These are phyloP conservation scores for Boletus rubescentipes DNA, from an alignment of 768 basidiomycete genomes.

Conservation along the genomic window DNA sequence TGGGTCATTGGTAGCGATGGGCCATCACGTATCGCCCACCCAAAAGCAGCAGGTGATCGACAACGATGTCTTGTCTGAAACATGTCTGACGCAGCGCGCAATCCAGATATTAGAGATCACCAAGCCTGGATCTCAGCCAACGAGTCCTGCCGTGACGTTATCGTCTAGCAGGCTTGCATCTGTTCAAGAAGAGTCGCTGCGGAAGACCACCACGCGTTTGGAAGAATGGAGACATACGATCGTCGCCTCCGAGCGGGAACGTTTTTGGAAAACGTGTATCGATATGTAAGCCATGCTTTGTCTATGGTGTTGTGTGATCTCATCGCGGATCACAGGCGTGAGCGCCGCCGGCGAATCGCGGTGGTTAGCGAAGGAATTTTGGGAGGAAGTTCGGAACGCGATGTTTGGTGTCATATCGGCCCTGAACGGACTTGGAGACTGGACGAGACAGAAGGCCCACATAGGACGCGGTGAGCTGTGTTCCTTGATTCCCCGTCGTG, in stretches of 20 bases:
- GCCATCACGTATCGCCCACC: slow-evolving; percentile 54
- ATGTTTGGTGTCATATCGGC: slow-evolving; percentile 70
- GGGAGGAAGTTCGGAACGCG: slow-evolving; percentile 70
- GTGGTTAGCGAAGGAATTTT: slow-evolving; percentile 60
- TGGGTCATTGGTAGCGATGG: slow-evolving; percentile 64
- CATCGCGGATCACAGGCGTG: slow-evolving; percentile 49
- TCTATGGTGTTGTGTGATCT: not conserved
- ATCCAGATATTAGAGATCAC: slow-evolving; percentile 58
- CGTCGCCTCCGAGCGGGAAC: slow-evolving; percentile 65
- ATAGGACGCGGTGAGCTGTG: slow-evolving; percentile 67
- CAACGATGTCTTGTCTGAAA: not conserved
- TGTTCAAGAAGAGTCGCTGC: slow-evolving; percentile 40
- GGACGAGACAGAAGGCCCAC: slow-evolving; percentile 91
- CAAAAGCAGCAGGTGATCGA: slow-evolving; percentile 72
- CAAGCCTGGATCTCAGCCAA: slow-evolving; percentile 31
- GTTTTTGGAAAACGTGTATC: slow-evolving; percentile 66
- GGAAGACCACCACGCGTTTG: slow-evolving; percentile 62
- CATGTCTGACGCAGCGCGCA: not conserved
- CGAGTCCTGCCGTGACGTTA: not conserved
- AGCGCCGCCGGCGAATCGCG: slow-evolving; percentile 69
- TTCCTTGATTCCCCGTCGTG: not conserved
- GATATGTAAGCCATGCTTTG: slow-evolving; percentile 52
- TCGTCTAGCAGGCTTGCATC: slow-evolving; percentile 17
- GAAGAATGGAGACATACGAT: slow-evolving; percentile 75
- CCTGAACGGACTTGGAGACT: slow-evolving; percentile 63